phyloP scores from a whole-genome alignment of 23 red algal species.

The Gracilaria vermiculophylla region DNA sequence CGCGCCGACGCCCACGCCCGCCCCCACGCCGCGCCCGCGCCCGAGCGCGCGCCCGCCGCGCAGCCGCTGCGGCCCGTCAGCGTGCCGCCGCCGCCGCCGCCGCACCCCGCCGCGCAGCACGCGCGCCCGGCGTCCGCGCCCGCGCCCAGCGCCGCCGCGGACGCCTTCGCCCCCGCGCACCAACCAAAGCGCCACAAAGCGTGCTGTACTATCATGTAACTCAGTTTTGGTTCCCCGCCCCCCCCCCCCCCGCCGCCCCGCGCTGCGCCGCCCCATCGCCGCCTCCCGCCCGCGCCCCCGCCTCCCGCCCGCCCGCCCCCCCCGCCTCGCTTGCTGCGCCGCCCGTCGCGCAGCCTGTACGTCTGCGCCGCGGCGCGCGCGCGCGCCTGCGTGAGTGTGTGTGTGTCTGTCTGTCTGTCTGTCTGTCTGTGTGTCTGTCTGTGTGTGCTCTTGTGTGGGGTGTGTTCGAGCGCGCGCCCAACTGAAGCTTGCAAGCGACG shows the following conservation, averaged over 20 bases:
- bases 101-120: not conserved
- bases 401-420: no score
- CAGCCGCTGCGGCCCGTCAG: conserved; percentile 8
- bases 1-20: not conserved
- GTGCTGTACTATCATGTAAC: conserved; percentile 75
- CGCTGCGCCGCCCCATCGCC: no score
- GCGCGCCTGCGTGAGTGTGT: no score
- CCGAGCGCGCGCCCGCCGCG: conserved; percentile 4
- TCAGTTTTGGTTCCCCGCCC: conserved; percentile 14
- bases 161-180: not conserved
- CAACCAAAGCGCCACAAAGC: conserved; percentile 52
- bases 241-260: not conserved
- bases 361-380: no score
- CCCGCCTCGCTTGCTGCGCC: no score
- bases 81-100: not conserved
- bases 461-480: no score
- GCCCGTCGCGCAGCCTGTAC: no score
- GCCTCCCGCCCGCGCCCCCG: no score
- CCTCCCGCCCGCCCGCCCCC: no score
- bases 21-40: not conserved
- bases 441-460: no score
- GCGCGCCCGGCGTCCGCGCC: conserved; percentile 3
- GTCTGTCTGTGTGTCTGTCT: no score
- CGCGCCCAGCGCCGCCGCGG: conserved; percentile 1
- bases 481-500: no score